Evolutionary conservation across 768 basidiomycete genomes (phyloP).

Genomic region (Lactifluus echinatus): DNA sequence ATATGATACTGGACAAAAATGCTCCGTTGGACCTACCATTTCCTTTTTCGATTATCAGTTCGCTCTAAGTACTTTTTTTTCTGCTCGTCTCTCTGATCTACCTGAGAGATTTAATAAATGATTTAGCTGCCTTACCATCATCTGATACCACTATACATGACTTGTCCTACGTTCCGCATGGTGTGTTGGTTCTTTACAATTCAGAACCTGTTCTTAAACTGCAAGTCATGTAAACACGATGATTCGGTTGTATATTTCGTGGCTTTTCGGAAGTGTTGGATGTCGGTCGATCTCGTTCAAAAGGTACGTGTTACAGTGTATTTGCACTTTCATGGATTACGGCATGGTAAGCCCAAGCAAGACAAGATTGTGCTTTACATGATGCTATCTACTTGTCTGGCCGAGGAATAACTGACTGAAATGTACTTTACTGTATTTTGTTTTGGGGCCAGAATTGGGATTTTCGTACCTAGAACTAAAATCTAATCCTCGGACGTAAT

Average conservation of each 20-base stretch:
- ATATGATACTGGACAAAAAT: conserved; percentile 4
- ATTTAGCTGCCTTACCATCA: neutral
- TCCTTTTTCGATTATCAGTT: neutral
- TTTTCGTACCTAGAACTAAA: no score
- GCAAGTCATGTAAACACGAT: neutral
- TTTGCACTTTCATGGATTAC: no score
- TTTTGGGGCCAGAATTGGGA: no score
- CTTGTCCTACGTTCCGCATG: neutral
- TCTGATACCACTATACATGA: conserved; percentile 7
- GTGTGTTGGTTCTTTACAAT: neutral
- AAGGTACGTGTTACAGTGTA: no score
- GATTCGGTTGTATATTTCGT: neutral
- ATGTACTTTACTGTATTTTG: no score
- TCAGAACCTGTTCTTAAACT: neutral
- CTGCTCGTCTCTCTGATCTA: neutral
- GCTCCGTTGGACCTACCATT: conserved; percentile 4
- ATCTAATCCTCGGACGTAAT: no score
- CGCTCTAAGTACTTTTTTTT: neutral
- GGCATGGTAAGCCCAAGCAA: no score
- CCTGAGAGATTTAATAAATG: conserved; percentile 13
- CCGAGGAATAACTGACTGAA: no score
- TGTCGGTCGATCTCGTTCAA: neutral
- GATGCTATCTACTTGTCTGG: no score
- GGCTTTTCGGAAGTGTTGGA: neutral
- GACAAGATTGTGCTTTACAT: no score